phyloP scores from a whole-genome alignment of 495 filamentous ascomycete genomes.

The Aspergillus indologenus region DNA sequence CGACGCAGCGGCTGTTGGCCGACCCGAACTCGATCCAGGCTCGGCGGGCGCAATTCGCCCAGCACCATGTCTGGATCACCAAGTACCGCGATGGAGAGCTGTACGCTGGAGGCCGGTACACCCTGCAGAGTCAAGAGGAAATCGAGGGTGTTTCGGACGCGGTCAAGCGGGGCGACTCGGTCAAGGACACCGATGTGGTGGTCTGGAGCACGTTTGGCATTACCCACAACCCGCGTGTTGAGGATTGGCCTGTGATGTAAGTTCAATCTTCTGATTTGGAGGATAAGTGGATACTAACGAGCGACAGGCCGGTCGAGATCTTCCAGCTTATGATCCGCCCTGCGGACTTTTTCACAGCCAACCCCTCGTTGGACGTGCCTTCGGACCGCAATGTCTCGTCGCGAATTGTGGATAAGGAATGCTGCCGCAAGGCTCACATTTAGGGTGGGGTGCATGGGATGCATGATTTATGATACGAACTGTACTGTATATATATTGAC shows the following conservation, averaged over 20 bases:
- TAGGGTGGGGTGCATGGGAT: conserved; percentile 2
- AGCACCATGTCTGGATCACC: conserved; percentile 83
- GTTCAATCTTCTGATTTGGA: conserved; percentile 7
- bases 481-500: conserved; percentile 9
- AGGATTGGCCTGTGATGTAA: conserved; percentile 70
- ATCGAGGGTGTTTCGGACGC: conserved; percentile 61
- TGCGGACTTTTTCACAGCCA: conserved; percentile 71
- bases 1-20: conserved; percentile 79
- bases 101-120: conserved; percentile 82
- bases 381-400: conserved; percentile 53
- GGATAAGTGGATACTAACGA: conserved; percentile 8
- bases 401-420: conserved; percentile 36
- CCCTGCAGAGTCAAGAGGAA: conserved; percentile 66
- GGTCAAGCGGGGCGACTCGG: conserved; percentile 48
- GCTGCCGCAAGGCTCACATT: conserved; percentile 36
- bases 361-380: conserved; percentile 72
- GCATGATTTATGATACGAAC: conserved; percentile 9
- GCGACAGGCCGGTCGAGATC: conserved; percentile 50
- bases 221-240: conserved; percentile 60
- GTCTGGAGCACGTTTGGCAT: conserved; percentile 59
- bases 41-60: conserved; percentile 79
- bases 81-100: conserved; percentile 75
- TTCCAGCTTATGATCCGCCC: conserved; percentile 68
- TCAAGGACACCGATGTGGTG: conserved; percentile 49
- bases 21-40: conserved; percentile 71